Percentiles rank a stretch among this genome's conserved stretches.
These are phyloP conservation scores for Leccinum subrobustum DNA, from an alignment of 1,284 basidiomycete genomes.

Conservation along the genomic window DNA sequence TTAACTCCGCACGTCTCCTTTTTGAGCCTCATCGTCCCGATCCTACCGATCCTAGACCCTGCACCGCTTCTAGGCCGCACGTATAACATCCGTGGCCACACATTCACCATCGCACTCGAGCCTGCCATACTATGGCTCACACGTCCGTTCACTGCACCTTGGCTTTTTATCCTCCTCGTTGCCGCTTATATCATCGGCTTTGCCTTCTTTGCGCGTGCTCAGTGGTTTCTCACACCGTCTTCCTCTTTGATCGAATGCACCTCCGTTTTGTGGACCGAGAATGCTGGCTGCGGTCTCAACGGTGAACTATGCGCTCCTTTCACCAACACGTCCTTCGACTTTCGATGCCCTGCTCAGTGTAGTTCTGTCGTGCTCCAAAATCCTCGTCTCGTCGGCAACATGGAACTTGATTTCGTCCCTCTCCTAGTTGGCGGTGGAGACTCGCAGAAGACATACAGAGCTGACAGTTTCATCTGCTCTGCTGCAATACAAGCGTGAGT, in stretches of 20 bases:
- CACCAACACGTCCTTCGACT: conserved; percentile 58
- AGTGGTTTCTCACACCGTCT: conserved; percentile 66
- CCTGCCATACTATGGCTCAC: conserved; percentile 49
- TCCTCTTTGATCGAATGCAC: conserved; percentile 68
- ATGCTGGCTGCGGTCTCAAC: conserved; percentile 77
- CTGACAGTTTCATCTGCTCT: conserved; percentile 84
- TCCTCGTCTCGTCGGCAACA: conserved; percentile 71
- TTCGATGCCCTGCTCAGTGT: conserved; percentile 83
- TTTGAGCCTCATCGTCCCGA: conserved; percentile 2
- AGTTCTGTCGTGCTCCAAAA: conserved; percentile 69
- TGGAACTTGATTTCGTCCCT: conserved; percentile 65
- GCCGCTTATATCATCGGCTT: conserved; percentile 70
- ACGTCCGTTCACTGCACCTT: conserved; percentile 47
- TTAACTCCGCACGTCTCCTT: background rate
- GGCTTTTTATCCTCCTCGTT: conserved; percentile 55
- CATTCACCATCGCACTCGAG: conserved; percentile 51
- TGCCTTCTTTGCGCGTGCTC: conserved; percentile 69
- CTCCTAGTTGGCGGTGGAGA: conserved; percentile 85
- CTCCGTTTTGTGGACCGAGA: conserved; percentile 65
- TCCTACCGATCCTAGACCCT: conserved; percentile 41
- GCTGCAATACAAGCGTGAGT: conserved; percentile 81
- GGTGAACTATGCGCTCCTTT: conserved; percentile 71
- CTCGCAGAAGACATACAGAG: conserved; percentile 67
- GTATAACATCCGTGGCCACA: conserved; percentile 37
- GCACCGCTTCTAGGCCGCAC: conserved; percentile 54